Evolutionary conservation across 306 rosid species (phyloP), one percentile per base, ranked within the genome.

Genomic region (Trichosanthes cucumerina): DNA sequence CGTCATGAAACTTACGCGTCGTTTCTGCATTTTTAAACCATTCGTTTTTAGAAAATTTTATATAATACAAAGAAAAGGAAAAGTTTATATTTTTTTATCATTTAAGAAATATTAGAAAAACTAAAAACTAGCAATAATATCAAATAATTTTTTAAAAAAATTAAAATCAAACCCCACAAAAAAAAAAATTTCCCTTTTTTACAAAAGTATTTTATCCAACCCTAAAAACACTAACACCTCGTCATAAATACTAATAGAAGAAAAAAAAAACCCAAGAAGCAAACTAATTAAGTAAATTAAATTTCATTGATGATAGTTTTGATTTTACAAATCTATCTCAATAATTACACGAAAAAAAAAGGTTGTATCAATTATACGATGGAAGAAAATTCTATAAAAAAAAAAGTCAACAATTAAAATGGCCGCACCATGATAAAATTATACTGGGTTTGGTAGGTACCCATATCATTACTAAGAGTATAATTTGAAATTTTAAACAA

Each of bases 1-100:
- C 59, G 95, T 84, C 83, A 80, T 81, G 83, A 92, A 95, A 84
- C 97, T 91, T 86, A 95, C 99, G 68, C 90, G 88, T 78, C 91
- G 88, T 77, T 85, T 95, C 99, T 92, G 93, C 92, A 85, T 60
- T 2, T 85, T 75, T 41, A 72, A 58, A 0, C 19, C 47, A 76
- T 31, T 44, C 24, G 13, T 66, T 19, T 36, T 66, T 1, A n/a
- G 2, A 10, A 18, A 3, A 7, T 1, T 36, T 14, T 14, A 15
- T 31, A 15, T 14, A 26, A 62, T 23, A 13, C 12, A 16, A 33
- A 64, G 4, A 34, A 9, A 28, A 28, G 33, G 33, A 28, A 28
- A 28, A 28, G 33, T 28, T 28, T 28, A 2, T 28, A 2, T 28
- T 28, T 28, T 43, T 9, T 43, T 43, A 43, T 43, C 47, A 43